Evolutionary conservation across 352 stramenopile species (phyloP).

Genomic region (Phytophthora aleatoria): DNA sequence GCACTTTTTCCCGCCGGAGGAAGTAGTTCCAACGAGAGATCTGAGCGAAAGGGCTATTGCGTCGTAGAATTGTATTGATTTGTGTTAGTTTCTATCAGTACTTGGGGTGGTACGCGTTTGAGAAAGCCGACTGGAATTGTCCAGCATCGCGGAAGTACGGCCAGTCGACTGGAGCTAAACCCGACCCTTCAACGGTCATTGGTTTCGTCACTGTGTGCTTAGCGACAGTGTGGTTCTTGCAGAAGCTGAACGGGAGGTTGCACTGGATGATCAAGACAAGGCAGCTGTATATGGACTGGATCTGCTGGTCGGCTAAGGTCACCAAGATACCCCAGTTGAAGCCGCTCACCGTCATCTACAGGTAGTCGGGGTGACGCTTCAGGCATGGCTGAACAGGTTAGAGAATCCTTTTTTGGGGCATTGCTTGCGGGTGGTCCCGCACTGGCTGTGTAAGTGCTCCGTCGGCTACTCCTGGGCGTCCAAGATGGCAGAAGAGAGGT

Average conservation of each 20-base stretch:
- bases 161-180: too few species aligned
- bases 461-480: constrained; percentile 18
- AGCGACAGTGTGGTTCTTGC: background rate
- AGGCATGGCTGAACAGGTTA: constrained; percentile 15
- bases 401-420: constrained; percentile 4
- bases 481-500: background rate
- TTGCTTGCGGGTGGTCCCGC: constrained; percentile 1
- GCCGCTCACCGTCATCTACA: constrained; percentile 8
- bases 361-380: constrained; percentile 10
- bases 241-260: constrained; percentile 3
- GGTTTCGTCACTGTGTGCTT: constrained; percentile 9
- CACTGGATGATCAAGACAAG: constrained; percentile 3
- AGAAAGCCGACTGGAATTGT: too few species aligned
- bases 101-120: too few species aligned
- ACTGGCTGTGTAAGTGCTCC: constrained; percentile 9
- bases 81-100: too few species aligned
- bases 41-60: too few species aligned
- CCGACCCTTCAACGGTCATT: background rate
- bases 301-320: constrained; percentile 10
- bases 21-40: too few species aligned
- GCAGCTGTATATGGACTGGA: constrained; percentile 7
- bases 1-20: too few species aligned
- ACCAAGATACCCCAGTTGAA: constrained; percentile 3
- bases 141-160: too few species aligned
- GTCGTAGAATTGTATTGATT: too few species aligned